Conservation (phyloP, 257 asterid species). For the Lycium barbarum region DNA sequence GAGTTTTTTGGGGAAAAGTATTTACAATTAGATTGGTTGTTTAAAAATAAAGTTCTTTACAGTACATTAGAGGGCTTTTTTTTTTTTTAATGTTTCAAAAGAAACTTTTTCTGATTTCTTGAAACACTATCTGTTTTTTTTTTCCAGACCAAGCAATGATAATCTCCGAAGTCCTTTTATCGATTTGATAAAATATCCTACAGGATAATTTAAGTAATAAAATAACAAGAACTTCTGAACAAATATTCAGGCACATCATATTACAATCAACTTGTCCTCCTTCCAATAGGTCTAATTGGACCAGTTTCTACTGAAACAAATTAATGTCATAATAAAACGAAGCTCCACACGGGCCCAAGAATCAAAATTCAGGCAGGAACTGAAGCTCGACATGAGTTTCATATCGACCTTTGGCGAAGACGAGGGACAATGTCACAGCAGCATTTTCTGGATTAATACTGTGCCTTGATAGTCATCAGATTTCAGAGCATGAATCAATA, state of each 20-base stretch:
- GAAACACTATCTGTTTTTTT: too few species aligned
- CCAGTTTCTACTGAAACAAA: neutral
- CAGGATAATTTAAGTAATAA: neutral
- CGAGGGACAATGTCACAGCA: neutral
- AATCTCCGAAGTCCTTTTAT: neutral
- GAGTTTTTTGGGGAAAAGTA: too few species aligned
- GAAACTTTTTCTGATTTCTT: neutral
- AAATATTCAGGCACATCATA: neutral
- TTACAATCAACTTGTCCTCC: neutral
- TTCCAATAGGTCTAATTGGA: neutral
- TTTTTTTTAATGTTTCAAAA: neutral
- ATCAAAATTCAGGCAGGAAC: neutral
- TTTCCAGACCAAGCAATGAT: too few species aligned
- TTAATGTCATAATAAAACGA: neutral
- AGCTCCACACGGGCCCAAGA: neutral
- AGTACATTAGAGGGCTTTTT: neutral
- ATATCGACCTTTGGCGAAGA: neutral
- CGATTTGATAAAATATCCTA: neutral
- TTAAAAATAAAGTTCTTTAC: too few species aligned
- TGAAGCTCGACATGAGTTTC: neutral
- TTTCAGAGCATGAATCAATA: neutral
- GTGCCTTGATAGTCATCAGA: neutral
- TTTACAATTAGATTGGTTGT: neutral
- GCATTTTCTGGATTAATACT: constrained; percentile 12
- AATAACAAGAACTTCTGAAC: neutral